Conservation (phyloP, 495 filamentous ascomycete species). For the Aspergillus steynii region DNA sequence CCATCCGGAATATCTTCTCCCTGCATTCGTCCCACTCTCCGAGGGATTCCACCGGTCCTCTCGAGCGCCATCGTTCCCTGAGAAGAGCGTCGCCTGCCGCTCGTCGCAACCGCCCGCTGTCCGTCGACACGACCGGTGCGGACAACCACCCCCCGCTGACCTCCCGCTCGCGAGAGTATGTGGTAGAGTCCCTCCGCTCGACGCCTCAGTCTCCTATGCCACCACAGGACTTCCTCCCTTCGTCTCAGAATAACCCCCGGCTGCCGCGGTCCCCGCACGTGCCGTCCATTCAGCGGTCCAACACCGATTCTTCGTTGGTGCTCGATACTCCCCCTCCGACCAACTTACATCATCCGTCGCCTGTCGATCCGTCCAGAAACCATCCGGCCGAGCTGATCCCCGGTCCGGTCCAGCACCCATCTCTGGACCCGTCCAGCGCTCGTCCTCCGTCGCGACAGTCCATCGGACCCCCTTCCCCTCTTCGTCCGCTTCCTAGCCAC, state of each 20-base stretch:
- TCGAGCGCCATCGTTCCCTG: constrained; percentile 23
- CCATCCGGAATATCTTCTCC: constrained; percentile 25
- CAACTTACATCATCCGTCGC: constrained; percentile 49
- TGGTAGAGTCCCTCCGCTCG: constrained; percentile 5
- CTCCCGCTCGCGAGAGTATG: constrained; percentile 14
- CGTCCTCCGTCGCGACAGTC: constrained; percentile 65
- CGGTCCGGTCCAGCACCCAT: constrained; percentile 18
- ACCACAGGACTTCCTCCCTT: neutral
- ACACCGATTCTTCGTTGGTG: constrained; percentile 28
- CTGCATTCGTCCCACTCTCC: constrained; percentile 20
- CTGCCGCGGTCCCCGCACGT: constrained; percentile 19
- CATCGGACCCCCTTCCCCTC: constrained; percentile 40
- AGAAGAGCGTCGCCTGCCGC: constrained; percentile 12
- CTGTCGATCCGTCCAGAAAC: constrained; percentile 15
- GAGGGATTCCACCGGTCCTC: constrained; percentile 14
- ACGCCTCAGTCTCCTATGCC: constrained; percentile 21
- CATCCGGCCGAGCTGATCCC: constrained; percentile 32
- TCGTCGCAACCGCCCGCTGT: constrained; percentile 17
- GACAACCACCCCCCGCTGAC: constrained; percentile 7
- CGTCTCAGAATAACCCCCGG: constrained; percentile 17
- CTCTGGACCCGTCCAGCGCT: constrained; percentile 20
- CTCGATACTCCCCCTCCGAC: constrained; percentile 17
- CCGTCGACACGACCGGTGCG: constrained; percentile 11
- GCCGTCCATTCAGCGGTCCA: constrained; percentile 28
- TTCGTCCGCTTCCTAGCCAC: constrained; percentile 22